A percentile compares a stretch with the other conserved stretches of the same genome.
These are phyloP conservation scores for Rosa chinensis DNA, from an alignment of 306 rosid species.

Conservation along the genomic window DNA sequence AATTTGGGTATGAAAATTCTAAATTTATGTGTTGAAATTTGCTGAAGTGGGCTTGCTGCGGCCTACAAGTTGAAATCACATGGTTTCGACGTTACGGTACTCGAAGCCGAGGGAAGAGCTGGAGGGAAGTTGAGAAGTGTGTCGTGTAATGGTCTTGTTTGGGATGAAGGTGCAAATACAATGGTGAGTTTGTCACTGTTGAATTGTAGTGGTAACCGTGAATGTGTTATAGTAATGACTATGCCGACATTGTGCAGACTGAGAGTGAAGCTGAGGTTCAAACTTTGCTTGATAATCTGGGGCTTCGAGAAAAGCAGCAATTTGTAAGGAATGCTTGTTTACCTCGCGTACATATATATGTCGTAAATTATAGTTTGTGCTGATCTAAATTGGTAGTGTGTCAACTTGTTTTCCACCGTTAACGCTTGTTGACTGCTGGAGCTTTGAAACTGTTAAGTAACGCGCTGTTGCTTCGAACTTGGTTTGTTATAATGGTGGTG, in stretches of 20 bases:
- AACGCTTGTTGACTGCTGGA: slow-evolving; percentile 4
- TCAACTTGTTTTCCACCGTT: too few species aligned
- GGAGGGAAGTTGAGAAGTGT: slow-evolving; percentile 91
- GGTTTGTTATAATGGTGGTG: background rate
- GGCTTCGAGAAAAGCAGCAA: slow-evolving; percentile 84
- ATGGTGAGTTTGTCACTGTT: slow-evolving; percentile 52
- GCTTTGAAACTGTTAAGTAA: slow-evolving; percentile 13
- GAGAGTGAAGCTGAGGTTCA: slow-evolving; percentile 73
- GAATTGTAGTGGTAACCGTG: slow-evolving; percentile 10
- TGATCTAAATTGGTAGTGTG: background rate
- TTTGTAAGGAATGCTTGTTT: slow-evolving; percentile 51
- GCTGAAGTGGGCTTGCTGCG: slow-evolving; percentile 79
- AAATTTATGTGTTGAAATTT: background rate
- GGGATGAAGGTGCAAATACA: slow-evolving; percentile 98
- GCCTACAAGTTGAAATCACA: slow-evolving; percentile 87
- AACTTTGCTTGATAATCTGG: slow-evolving; percentile 69
- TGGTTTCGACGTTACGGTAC: slow-evolving; percentile 70
- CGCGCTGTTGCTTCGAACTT: background rate
- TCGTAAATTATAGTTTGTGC: background rate
- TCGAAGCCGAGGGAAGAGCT: slow-evolving; percentile 79
- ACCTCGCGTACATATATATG: background rate
- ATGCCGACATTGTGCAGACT: slow-evolving; percentile 42
- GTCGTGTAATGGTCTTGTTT: slow-evolving; percentile 65
- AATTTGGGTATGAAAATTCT: slow-evolving; percentile 12
- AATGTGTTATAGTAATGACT: slow-evolving; percentile 3